Evolutionary conservation across 495 filamentous ascomycete genomes (phyloP).

Genomic region (Cudoniella acicularis): DNA sequence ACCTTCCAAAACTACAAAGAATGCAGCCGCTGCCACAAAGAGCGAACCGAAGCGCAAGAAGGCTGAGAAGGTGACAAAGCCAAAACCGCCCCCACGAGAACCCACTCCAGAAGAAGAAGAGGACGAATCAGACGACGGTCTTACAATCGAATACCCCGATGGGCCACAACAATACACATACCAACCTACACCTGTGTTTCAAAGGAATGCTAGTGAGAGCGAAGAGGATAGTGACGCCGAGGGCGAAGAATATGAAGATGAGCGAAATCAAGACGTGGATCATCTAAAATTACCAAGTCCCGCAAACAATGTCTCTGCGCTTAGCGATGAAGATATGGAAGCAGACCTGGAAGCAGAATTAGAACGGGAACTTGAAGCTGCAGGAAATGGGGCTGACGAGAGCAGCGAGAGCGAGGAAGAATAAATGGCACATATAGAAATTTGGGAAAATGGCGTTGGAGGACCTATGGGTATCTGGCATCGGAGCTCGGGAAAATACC

Average conservation of each 20-base stretch:
- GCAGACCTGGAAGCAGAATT: conserved; percentile 26
- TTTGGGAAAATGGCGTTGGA: not conserved
- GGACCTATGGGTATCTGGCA: not conserved
- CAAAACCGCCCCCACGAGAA: conserved; percentile 21
- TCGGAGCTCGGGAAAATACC: not conserved
- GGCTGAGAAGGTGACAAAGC: conserved; percentile 19
- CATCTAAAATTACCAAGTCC: conserved; percentile 26
- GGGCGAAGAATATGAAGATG: conserved; percentile 18
- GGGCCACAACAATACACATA: conserved; percentile 7
- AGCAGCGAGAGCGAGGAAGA: conserved; percentile 30
- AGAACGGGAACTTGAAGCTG: conserved; percentile 21
- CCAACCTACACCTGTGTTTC: conserved; percentile 14
- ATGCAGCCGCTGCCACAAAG: conserved; percentile 11
- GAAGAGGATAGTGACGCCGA: conserved; percentile 22
- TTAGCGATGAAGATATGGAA: conserved; percentile 26
- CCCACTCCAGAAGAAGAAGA: conserved; percentile 27
- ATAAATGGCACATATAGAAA: conserved; percentile 10
- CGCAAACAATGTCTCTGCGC: conserved; percentile 15
- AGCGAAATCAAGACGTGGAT: conserved; percentile 27
- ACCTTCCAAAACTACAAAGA: conserved; percentile 14
- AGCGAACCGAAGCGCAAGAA: conserved; percentile 14
- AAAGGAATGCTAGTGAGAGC: conserved; percentile 14
- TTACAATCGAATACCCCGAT: conserved; percentile 27
- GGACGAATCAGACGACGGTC: conserved; percentile 26
- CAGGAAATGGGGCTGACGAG: conserved; percentile 15